Conservation (phyloP, 139 green algal species). For the Tetradesmus obliquus region DNA sequence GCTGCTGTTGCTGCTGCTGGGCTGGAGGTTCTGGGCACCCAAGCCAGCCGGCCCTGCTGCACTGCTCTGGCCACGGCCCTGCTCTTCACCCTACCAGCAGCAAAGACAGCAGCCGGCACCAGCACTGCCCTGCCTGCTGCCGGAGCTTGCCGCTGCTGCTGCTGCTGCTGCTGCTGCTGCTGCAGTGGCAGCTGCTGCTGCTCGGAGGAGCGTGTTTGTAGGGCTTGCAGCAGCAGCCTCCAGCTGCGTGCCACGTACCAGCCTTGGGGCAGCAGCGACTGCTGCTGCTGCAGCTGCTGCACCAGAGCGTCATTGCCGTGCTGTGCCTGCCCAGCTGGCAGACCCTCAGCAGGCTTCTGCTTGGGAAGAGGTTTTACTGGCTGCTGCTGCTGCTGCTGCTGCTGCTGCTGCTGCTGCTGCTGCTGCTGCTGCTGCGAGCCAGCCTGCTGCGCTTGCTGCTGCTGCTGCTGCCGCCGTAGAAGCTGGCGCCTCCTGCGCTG, state of each 20-base stretch:
- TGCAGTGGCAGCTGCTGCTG: not conserved
- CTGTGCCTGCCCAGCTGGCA: not conserved
- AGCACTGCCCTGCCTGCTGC: not conserved
- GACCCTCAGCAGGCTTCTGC: not conserved
- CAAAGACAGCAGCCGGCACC: not conserved
- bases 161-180: not conserved
- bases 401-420: slow-evolving; percentile 6
- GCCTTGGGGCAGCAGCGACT: not conserved
- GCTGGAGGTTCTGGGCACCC: not conserved
- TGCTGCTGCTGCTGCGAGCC: slow-evolving; percentile 6
- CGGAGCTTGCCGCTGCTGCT: not conserved
- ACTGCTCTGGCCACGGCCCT: not conserved
- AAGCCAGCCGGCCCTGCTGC: not conserved
- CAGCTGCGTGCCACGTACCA: slow-evolving; percentile 34
- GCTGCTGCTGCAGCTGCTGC: slow-evolving; percentile 15
- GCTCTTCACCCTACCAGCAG: not conserved
- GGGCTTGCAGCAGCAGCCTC: not conserved
- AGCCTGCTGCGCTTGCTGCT: not conserved
- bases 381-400: slow-evolving; percentile 19
- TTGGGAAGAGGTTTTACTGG: not conserved
- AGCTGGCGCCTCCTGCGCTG: not conserved
- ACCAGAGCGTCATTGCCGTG: not conserved
- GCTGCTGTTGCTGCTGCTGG: not conserved
- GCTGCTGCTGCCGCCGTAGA: not conserved
- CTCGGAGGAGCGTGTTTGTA: not conserved